phyloP scores from a whole-genome alignment of 2,329 filamentous ascomycete genomes.

The Hypoxylon sp. region DNA sequence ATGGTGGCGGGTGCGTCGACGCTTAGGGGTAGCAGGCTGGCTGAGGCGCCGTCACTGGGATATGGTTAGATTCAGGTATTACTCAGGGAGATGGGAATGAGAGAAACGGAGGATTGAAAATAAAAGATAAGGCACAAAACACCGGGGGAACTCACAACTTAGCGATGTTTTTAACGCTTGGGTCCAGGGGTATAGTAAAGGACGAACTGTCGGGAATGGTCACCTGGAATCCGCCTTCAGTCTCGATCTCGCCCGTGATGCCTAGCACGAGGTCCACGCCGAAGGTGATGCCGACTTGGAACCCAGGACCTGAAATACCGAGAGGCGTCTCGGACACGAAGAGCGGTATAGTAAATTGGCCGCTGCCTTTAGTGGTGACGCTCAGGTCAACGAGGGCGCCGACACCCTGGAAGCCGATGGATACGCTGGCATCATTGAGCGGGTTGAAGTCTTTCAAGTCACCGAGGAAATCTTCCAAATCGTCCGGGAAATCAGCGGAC shows the following conservation, averaged over 20 bases:
- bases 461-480: slow-evolving; percentile 46
- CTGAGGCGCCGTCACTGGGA: slow-evolving; percentile 45
- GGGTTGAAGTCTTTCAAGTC: slow-evolving; percentile 48
- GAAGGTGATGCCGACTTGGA: slow-evolving; percentile 49
- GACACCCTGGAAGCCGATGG: slow-evolving; percentile 49
- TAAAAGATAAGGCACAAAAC: neutral
- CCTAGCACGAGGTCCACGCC: slow-evolving; percentile 48
- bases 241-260: slow-evolving; percentile 44
- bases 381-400: slow-evolving; percentile 48
- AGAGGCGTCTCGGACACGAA: slow-evolving; percentile 46
- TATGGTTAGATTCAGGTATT: slow-evolving; percentile 21
- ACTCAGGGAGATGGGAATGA: too few species aligned
- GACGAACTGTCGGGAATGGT: slow-evolving; percentile 48
- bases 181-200: slow-evolving; percentile 48
- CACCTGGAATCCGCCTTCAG: slow-evolving; percentile 49
- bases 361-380: slow-evolving; percentile 35
- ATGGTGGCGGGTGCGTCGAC: slow-evolving; percentile 45
- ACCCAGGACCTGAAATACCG: slow-evolving; percentile 48
- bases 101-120: neutral
- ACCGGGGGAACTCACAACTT: slow-evolving; percentile 45
- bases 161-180: slow-evolving; percentile 40
- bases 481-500: slow-evolving; percentile 47
- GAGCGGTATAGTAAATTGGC: slow-evolving; percentile 46
- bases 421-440: slow-evolving; percentile 47
- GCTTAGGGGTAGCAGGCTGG: slow-evolving; percentile 47